Percentiles rank a stretch among this genome's conserved stretches.
Evolutionary conservation across 129 eudicot species (phyloP).

Genomic region (Dittrichia graveolens): DNA sequence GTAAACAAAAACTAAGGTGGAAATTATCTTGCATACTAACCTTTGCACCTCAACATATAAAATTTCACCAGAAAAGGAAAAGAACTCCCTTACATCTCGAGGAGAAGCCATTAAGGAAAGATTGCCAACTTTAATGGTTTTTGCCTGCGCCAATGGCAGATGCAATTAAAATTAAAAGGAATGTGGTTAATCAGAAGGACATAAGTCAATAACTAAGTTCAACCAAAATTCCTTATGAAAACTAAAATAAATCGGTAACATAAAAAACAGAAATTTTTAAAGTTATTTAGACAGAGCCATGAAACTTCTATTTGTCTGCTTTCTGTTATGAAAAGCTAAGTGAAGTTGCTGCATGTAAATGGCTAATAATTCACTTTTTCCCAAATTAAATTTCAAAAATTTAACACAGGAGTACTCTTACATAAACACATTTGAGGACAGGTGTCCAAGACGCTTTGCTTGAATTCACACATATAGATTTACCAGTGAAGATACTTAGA

Average conservation of each 20-base stretch:
- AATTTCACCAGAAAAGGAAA: slow-evolving; percentile 89
- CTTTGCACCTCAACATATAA: slow-evolving; percentile 82
- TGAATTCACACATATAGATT: not conserved
- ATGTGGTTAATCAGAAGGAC: not conserved
- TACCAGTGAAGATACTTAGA: not conserved
- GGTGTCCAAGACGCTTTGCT: not conserved
- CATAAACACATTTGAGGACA: not conserved
- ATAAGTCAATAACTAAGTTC: not conserved
- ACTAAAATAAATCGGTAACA: not conserved
- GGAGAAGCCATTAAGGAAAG: slow-evolving; percentile 77
- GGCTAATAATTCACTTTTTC: not conserved
- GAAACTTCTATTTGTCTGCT: slow-evolving; percentile 16
- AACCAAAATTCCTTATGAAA: not conserved
- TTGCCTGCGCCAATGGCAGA: slow-evolving; percentile 43
- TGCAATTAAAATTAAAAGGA: not conserved
- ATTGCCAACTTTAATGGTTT: slow-evolving; percentile 85
- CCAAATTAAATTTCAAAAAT: not conserved
- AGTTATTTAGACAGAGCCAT: not conserved
- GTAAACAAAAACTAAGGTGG: not conserved
- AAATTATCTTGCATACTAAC: slow-evolving; percentile 41
- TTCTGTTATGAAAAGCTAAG: slow-evolving; percentile 4
- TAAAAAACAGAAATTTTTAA: not conserved
- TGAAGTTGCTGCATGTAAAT: not conserved
- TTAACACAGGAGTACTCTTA: not conserved
- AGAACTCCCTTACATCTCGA: slow-evolving; percentile 80